These are phyloP conservation scores for Coemansia sp. DNA, from an alignment of 192 early-diverging fungal genomes.

Conservation along the genomic window DNA sequence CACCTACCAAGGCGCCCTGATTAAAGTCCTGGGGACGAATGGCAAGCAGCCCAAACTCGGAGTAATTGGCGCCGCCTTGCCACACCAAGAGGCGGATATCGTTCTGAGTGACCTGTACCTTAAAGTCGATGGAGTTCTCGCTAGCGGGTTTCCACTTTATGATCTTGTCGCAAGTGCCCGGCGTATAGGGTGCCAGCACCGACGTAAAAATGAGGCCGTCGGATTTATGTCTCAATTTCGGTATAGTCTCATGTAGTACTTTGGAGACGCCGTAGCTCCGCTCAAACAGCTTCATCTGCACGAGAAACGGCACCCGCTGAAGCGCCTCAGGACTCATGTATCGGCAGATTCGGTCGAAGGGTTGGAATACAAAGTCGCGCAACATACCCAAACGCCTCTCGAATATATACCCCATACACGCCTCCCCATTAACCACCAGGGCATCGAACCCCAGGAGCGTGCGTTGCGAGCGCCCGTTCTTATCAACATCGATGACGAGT, in stretches of 20 bases:
- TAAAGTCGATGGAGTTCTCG: conserved; percentile 82
- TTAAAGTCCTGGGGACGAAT: conserved; percentile 58
- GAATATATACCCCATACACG: conserved; percentile 60
- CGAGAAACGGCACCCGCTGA: conserved; percentile 9
- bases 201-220: conserved; percentile 81
- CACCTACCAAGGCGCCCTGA: background rate
- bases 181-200: conserved; percentile 58
- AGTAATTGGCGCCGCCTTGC: conserved; percentile 44
- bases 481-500: conserved; percentile 75
- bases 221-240: conserved; percentile 62
- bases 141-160: conserved; percentile 86
- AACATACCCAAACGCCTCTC: conserved; percentile 72
- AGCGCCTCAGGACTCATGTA: background rate
- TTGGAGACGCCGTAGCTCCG: conserved; percentile 62
- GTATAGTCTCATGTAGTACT: conserved; percentile 61
- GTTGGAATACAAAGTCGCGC: conserved; percentile 61
- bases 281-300: conserved; percentile 68
- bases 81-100: conserved; percentile 56
- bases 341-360: conserved; percentile 38
- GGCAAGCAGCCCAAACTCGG: conserved; percentile 55
- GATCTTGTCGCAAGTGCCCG: conserved; percentile 66
- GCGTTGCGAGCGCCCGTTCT: conserved; percentile 54
- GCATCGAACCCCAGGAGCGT: conserved; percentile 73
- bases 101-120: conserved; percentile 46
- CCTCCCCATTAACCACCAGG: conserved; percentile 59